These are phyloP conservation scores for Zygotorulaspora danielsina DNA, from an alignment of 805 yeast genomes.

Conservation along the genomic window DNA sequence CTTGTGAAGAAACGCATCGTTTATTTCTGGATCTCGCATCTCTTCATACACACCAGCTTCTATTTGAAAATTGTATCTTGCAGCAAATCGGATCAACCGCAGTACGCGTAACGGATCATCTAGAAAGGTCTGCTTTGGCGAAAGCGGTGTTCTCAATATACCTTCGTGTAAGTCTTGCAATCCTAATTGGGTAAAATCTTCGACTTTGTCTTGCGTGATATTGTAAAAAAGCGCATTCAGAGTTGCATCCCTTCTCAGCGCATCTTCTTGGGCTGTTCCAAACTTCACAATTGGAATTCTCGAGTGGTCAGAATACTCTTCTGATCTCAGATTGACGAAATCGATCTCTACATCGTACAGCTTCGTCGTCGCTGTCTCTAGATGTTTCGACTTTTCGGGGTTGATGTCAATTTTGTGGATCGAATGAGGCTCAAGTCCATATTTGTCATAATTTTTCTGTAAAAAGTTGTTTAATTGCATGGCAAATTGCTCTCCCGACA, in stretches of 20 bases:
- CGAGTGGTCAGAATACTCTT: slow-evolving; percentile 75
- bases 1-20: slow-evolving; percentile 56
- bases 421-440: slow-evolving; percentile 37
- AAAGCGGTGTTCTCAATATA: slow-evolving; percentile 79
- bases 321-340: slow-evolving; percentile 86
- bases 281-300: slow-evolving; percentile 79
- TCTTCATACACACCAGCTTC: slow-evolving; percentile 56
- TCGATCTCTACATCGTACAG: slow-evolving; percentile 83
- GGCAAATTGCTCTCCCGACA: slow-evolving; percentile 87
- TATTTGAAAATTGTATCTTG: slow-evolving; percentile 65
- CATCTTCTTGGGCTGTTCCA: slow-evolving; percentile 92
- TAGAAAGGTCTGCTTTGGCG: slow-evolving; percentile 75
- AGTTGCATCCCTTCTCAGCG: slow-evolving; percentile 91
- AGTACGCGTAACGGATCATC: slow-evolving; percentile 94
- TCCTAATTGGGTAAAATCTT: slow-evolving; percentile 81
- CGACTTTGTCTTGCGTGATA: slow-evolving; percentile 60
- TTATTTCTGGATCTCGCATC: slow-evolving; percentile 59
- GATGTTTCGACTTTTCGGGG: slow-evolving; percentile 93
- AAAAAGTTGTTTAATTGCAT: slow-evolving; percentile 52
- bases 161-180: slow-evolving; percentile 66
- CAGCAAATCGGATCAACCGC: slow-evolving; percentile 80
- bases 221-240: slow-evolving; percentile 89
- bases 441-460: slow-evolving; percentile 31
- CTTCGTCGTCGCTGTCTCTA: slow-evolving; percentile 93
- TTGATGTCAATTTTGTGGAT: slow-evolving; percentile 84